Conservation (phyloP, 148 eudicot genomes). For the Rhododendron molle region DNA sequence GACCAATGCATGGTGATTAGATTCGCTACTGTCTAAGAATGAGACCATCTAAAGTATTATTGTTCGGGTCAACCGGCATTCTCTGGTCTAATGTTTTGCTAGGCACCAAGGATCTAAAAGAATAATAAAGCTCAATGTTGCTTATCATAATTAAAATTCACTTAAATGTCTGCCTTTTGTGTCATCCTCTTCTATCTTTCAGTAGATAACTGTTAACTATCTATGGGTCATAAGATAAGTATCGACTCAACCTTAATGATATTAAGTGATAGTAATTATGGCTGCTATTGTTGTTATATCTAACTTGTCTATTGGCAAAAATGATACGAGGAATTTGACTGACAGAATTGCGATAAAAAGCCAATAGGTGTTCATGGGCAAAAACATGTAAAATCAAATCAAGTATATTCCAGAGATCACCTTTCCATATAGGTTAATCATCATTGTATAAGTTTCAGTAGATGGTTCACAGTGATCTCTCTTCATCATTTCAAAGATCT, state of each 20-base stretch:
- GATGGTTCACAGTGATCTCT: constrained; percentile 61
- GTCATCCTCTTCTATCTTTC: neutral
- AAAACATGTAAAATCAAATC: neutral
- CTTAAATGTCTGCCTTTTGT: neutral
- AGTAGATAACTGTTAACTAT: neutral
- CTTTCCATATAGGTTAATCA: constrained; percentile 87
- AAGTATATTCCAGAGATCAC: constrained; percentile 21
- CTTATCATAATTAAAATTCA: neutral
- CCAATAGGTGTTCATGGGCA: neutral
- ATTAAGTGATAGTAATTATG: neutral
- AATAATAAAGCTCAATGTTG: neutral
- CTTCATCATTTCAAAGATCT: constrained; percentile 71
- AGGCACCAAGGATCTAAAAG: neutral
- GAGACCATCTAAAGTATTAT: neutral
- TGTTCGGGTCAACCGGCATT: neutral
- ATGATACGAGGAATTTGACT: neutral
- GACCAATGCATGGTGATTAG: neutral
- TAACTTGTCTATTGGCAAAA: neutral
- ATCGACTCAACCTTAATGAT: neutral
- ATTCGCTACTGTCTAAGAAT: neutral
- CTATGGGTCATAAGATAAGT: neutral
- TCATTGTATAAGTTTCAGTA: constrained; percentile 76
- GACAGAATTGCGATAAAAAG: neutral
- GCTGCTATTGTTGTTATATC: neutral
- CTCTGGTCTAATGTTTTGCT: neutral